phyloP scores from a whole-genome alignment of 2,329 filamentous ascomycete genomes.

The Aspergillus chevalieri region DNA sequence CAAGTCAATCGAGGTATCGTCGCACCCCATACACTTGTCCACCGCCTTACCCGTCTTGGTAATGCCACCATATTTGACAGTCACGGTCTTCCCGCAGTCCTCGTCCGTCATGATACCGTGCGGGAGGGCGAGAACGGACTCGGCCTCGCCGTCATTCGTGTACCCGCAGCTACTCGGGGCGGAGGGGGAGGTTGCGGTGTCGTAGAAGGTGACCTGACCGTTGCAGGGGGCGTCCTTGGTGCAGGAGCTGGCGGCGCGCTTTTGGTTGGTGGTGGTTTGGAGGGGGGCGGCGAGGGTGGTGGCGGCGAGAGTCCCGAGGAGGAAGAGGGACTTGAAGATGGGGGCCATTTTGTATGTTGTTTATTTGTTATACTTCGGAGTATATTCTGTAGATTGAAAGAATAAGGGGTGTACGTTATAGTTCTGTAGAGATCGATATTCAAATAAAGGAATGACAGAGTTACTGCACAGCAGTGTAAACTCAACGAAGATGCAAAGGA shows the following conservation, averaged over 20 bases:
- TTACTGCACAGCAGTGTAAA: constrained; percentile 22
- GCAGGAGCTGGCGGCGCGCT: constrained; percentile 15
- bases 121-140: constrained; percentile 65
- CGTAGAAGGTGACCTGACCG: constrained; percentile 71
- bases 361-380: constrained; percentile 3
- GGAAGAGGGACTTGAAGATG: constrained; percentile 31
- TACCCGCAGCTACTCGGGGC: constrained; percentile 52
- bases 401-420: background rate
- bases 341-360: constrained; percentile 27
- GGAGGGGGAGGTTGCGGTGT: constrained; percentile 56
- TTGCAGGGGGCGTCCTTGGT: constrained; percentile 22
- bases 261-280: constrained; percentile 5
- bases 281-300: constrained; percentile 21
- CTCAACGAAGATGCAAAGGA: constrained; percentile 11
- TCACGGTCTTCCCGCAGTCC: constrained; percentile 64
- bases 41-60: constrained; percentile 54
- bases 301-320: constrained; percentile 31
- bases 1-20: constrained; percentile 52
- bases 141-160: constrained; percentile 50
- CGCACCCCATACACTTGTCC: constrained; percentile 73
- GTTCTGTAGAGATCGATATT: constrained; percentile 4
- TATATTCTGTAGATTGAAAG: constrained; percentile 6
- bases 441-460: background rate
- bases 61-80: constrained; percentile 56
- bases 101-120: constrained; percentile 61